These are phyloP conservation scores for Sungouiella thailandica DNA, from an alignment of 805 yeast species.

Conservation along the genomic window DNA sequence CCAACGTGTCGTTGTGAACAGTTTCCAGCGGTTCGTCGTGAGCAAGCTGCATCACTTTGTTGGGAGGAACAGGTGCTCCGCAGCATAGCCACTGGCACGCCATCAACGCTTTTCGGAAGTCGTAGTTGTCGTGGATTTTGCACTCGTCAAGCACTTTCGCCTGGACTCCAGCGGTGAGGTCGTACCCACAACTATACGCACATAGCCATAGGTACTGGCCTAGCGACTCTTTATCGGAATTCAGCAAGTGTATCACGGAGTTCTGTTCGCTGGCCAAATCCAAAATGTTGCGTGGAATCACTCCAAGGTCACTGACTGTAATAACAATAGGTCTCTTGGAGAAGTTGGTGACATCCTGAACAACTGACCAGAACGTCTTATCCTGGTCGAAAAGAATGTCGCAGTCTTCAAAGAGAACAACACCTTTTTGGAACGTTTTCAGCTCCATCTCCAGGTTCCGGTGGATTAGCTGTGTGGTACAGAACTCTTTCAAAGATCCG, in stretches of 20 bases:
- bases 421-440: slow-evolving; percentile 47
- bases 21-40: no score
- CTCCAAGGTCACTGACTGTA: slow-evolving; percentile 50
- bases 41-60: background rate
- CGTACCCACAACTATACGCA: slow-evolving; percentile 29
- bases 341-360: slow-evolving; percentile 54
- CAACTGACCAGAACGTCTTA: slow-evolving; percentile 71
- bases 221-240: slow-evolving; percentile 12
- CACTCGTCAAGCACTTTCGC: slow-evolving; percentile 19
- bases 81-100: slow-evolving; percentile 42
- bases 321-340: slow-evolving; percentile 68
- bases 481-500: slow-evolving; percentile 64
- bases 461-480: slow-evolving; percentile 80
- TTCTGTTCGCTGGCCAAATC: slow-evolving; percentile 42
- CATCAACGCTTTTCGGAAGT: slow-evolving; percentile 45
- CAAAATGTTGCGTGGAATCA: slow-evolving; percentile 45
- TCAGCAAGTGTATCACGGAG: slow-evolving; percentile 31
- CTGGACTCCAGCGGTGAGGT: slow-evolving; percentile 27
- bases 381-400: slow-evolving; percentile 78
- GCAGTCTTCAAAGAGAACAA: slow-evolving; percentile 80
- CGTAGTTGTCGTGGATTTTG: slow-evolving; percentile 22
- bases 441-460: slow-evolving; percentile 23
- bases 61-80: slow-evolving; percentile 3
- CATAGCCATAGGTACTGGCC: slow-evolving; percentile 38
- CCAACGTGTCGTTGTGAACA: slow-evolving; percentile 13